These are phyloP conservation scores for Thraustotheca clavata DNA, from an alignment of 352 stramenopile species.

Conservation along the genomic window DNA sequence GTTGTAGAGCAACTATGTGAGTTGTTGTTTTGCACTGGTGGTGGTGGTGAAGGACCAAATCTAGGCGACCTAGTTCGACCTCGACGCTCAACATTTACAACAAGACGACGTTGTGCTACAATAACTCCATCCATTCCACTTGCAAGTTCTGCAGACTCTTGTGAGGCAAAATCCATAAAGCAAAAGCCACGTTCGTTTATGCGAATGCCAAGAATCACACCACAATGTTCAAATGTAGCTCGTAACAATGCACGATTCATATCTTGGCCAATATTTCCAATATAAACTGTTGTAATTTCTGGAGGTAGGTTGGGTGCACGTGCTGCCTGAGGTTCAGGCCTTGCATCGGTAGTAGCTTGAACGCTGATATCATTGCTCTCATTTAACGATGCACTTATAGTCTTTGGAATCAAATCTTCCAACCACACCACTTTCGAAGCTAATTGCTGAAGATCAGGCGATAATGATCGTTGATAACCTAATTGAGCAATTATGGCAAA, in stretches of 20 bases:
- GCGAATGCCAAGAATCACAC: slow-evolving; percentile 62
- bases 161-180: slow-evolving; percentile 81
- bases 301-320: not conserved
- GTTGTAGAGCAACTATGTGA: no score
- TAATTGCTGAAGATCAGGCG: slow-evolving; percentile 67
- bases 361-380: not conserved
- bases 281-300: slow-evolving; percentile 61
- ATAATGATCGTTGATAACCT: slow-evolving; percentile 68
- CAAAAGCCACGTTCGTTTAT: slow-evolving; percentile 86
- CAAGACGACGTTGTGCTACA: slow-evolving; percentile 58
- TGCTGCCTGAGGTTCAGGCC: not conserved
- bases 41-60: no score
- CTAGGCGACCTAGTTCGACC: no score
- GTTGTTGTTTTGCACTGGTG: no score
- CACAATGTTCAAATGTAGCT: slow-evolving; percentile 64
- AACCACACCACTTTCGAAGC: slow-evolving; percentile 67
- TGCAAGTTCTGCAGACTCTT: slow-evolving; percentile 44
- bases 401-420: slow-evolving; percentile 35
- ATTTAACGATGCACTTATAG: not conserved
- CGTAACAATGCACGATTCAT: slow-evolving; percentile 73
- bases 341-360: not conserved
- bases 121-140: slow-evolving; percentile 57
- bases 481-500: not conserved
- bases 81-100: slow-evolving; percentile 68
- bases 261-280: slow-evolving; percentile 82